These are phyloP conservation scores for Coemansia sp. DNA, from an alignment of 192 early-diverging fungal genomes.

Conservation along the genomic window DNA sequence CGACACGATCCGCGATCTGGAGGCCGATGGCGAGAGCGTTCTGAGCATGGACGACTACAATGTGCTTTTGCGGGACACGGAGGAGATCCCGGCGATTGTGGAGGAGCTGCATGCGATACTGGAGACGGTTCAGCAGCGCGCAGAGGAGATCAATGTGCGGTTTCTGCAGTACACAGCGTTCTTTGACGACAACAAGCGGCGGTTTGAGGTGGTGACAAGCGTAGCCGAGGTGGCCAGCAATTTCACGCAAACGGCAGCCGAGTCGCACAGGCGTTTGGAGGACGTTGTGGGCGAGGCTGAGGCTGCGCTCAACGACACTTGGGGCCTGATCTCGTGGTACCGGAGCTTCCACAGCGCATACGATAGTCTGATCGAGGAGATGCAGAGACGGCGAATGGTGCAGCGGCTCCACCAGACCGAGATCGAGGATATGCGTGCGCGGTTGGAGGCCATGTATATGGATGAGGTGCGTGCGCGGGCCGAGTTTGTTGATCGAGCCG, in stretches of 20 bases:
- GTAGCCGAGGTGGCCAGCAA: constrained; percentile 16
- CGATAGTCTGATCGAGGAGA: constrained; percentile 46
- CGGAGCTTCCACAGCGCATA: constrained; percentile 50
- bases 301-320: constrained; percentile 33
- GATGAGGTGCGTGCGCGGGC: constrained; percentile 36
- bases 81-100: constrained; percentile 47
- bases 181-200: constrained; percentile 27
- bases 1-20: constrained; percentile 45
- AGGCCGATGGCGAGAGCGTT: constrained; percentile 35
- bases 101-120: constrained; percentile 33
- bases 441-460: constrained; percentile 31
- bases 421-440: constrained; percentile 48
- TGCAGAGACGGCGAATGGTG: constrained; percentile 45
- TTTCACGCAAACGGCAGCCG: constrained; percentile 14
- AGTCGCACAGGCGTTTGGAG: constrained; percentile 25
- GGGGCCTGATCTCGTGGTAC: constrained; percentile 53
- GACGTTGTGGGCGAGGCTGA: constrained; percentile 19
- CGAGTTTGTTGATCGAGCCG: constrained; percentile 44
- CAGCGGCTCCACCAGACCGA: constrained; percentile 29
- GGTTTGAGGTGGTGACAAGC: constrained; percentile 23
- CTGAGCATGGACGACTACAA: constrained; percentile 52
- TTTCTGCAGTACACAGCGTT: constrained; percentile 47
- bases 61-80: constrained; percentile 46
- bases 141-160: constrained; percentile 48
- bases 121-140: constrained; percentile 25